Percentiles rank a stretch among this genome's conserved stretches.
phyloP scores from a whole-genome alignment of 176 grass and related monocot genomes.

The Urochloa ruziziensis region DNA sequence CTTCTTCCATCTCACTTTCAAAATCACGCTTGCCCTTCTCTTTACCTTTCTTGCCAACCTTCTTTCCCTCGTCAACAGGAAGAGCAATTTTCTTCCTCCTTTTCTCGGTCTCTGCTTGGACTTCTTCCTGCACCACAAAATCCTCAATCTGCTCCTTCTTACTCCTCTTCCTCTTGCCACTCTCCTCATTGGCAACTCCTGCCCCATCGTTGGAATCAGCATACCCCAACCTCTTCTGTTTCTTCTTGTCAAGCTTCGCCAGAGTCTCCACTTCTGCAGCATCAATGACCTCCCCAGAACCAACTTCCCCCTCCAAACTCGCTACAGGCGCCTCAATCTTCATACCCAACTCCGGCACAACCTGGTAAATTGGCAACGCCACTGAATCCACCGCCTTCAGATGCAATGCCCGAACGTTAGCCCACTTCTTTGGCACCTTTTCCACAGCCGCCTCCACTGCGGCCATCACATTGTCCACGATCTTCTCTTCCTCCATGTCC shows the following conservation, averaged over 20 bases:
- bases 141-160: slow-evolving; percentile 20
- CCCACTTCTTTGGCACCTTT: slow-evolving; percentile 80
- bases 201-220: not conserved
- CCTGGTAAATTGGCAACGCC: slow-evolving; percentile 73
- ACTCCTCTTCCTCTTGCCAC: slow-evolving; percentile 41
- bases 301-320: not conserved
- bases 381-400: slow-evolving; percentile 61
- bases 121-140: slow-evolving; percentile 26
- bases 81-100: slow-evolving; percentile 30
- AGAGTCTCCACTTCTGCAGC: not conserved
- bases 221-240: not conserved
- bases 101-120: slow-evolving; percentile 5
- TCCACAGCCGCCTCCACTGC: slow-evolving; percentile 43
- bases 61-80: not conserved
- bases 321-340: slow-evolving; percentile 54
- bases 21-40: not conserved
- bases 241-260: slow-evolving; percentile 21
- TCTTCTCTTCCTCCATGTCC: slow-evolving; percentile 64
- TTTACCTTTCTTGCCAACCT: slow-evolving; percentile 12
- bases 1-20: not conserved
- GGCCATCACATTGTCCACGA: slow-evolving; percentile 62
- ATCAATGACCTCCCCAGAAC: slow-evolving; percentile 27
- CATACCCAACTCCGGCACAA: slow-evolving; percentile 55
- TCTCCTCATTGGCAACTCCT: not conserved
- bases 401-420: slow-evolving; percentile 65